Conservation (phyloP, 345 rosid species). For the Eucalyptus albens region DNA sequence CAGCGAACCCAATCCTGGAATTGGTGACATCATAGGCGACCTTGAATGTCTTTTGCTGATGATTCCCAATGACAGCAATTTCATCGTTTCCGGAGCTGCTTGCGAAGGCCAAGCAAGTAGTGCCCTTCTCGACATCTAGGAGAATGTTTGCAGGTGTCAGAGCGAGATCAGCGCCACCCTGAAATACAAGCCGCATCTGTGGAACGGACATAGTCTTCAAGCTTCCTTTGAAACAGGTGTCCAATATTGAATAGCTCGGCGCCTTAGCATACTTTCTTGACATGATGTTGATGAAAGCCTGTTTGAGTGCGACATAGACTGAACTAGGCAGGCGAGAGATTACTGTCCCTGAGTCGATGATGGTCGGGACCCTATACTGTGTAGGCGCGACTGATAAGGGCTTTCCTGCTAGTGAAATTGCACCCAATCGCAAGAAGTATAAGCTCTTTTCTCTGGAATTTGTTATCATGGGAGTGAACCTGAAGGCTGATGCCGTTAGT, state of each 20-base stretch:
- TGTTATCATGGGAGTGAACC: constrained; percentile 27
- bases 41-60: constrained; percentile 24
- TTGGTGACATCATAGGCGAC: constrained; percentile 21
- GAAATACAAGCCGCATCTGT: constrained; percentile 12
- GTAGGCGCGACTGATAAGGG: constrained; percentile 8
- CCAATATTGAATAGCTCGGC: constrained; percentile 17
- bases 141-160: constrained; percentile 11
- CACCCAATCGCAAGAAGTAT: constrained; percentile 12
- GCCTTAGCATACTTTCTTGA: constrained; percentile 9
- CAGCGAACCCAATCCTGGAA: constrained; percentile 32
- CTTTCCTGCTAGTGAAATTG: constrained; percentile 10
- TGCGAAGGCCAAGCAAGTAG: constrained; percentile 29
- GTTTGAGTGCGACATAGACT: constrained; percentile 5
- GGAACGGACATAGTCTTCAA: constrained; percentile 12
- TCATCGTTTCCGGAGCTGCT: neutral
- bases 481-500: neutral
- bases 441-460: constrained; percentile 3
- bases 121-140: constrained; percentile 9
- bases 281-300: constrained; percentile 18
- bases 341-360: constrained; percentile 43
- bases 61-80: constrained; percentile 26
- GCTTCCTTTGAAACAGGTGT: constrained; percentile 28
- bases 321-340: constrained; percentile 32
- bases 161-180: constrained; percentile 19
- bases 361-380: constrained; percentile 11